These are phyloP conservation scores for Hippophae rhamnoides DNA, from an alignment of 306 rosid genomes.

Conservation along the genomic window DNA sequence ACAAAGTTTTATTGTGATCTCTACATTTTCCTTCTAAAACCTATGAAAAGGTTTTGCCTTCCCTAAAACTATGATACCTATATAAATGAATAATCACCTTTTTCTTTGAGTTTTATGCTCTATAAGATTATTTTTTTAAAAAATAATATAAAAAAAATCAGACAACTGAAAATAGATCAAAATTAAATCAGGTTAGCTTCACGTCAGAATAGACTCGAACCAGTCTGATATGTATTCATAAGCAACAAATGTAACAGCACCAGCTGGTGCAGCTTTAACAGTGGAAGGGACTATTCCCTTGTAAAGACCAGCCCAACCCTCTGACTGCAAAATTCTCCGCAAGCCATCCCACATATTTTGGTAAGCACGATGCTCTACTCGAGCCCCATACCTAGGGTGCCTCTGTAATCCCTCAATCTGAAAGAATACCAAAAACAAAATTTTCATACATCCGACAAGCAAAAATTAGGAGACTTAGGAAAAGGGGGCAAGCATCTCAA, in stretches of 20 bases:
- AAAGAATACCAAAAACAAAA: background rate
- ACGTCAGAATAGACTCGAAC: conserved; percentile 50
- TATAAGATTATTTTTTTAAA: conserved; percentile 10
- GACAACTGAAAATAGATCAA: conserved; percentile 1
- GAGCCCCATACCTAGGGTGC: conserved; percentile 91
- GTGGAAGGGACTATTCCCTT: conserved; percentile 89
- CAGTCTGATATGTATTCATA: conserved; percentile 68
- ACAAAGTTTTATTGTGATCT: no score
- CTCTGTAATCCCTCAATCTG: conserved; percentile 86
- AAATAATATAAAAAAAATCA: conserved; percentile 8
- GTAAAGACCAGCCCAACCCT: conserved; percentile 88
- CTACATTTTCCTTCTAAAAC: no score
- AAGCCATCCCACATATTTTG: conserved; percentile 71
- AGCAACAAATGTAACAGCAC: conserved; percentile 86
- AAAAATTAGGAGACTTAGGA: no score
- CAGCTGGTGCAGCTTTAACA: conserved; percentile 87
- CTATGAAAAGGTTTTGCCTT: no score
- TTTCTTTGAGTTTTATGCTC: conserved; percentile 2
- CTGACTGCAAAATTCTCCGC: conserved; percentile 38
- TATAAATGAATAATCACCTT: no score
- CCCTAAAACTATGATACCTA: no score
- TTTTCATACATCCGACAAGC: no score
- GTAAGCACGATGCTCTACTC: conserved; percentile 66
- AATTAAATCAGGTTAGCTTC: conserved; percentile 16
- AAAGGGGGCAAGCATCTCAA: no score